phyloP scores from a whole-genome alignment of 2,329 filamentous ascomycete species.

The Lecanoromycetidae sp. region DNA sequence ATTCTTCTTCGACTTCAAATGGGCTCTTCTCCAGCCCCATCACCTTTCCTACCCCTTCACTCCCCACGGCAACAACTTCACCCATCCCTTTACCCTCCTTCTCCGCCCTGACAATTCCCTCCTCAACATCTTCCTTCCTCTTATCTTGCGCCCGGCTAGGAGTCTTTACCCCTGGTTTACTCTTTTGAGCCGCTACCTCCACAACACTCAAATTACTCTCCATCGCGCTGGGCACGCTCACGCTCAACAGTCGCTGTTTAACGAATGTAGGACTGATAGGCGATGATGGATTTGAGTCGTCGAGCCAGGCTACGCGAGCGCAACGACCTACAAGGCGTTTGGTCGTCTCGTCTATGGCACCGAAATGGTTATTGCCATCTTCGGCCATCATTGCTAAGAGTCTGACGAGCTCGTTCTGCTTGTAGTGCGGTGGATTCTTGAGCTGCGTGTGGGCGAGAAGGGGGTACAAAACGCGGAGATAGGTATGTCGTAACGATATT shows the following conservation, averaged over 20 bases:
- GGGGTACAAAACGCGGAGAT: constrained; percentile 82
- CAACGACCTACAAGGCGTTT: constrained; percentile 36
- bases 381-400: constrained; percentile 52
- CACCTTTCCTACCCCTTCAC: background rate
- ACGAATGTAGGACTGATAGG: constrained; percentile 20
- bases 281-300: background rate
- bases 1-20: constrained; percentile 18
- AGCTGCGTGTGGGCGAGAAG: constrained; percentile 86
- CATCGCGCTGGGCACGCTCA: constrained; percentile 57
- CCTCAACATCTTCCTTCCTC: constrained; percentile 8
- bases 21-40: constrained; percentile 14
- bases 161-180: constrained; percentile 71
- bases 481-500: constrained; percentile 68
- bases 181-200: constrained; percentile 66
- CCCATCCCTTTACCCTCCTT: constrained; percentile 19
- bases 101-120: constrained; percentile 3
- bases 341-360: constrained; percentile 39
- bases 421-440: constrained; percentile 77
- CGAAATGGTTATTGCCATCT: constrained; percentile 38
- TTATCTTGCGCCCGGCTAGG: constrained; percentile 49
- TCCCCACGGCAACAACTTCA: background rate
- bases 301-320: constrained; percentile 35
- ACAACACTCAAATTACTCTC: constrained; percentile 63
- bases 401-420: constrained; percentile 68
- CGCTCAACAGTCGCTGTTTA: constrained; percentile 48